Base-by-base conservation (phyloP, 2,329 filamentous ascomycete species). In the Aspergillus felis region DNA sequence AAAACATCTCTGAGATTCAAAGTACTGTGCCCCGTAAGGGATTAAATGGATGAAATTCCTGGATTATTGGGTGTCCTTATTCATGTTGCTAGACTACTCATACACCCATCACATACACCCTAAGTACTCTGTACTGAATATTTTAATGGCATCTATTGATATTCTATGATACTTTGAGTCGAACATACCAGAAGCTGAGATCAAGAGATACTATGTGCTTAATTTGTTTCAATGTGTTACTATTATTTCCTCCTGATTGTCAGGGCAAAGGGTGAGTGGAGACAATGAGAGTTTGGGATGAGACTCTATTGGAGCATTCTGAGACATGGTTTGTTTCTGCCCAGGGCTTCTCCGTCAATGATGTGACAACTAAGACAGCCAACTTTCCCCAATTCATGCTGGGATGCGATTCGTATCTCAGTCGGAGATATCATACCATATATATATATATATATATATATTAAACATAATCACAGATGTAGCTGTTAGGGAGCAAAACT, bases 321-420 rank as follows among this genome's bases (percentile, higher is more conserved):
- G 70, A 72, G 70, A 72, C 70, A 71, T 65, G 62, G 63, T 59
- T 59, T 66, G 69, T 71, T 71, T 71, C 68, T 67, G 59, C 46
- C 56, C 54, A 61, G 58, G 54, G 53, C 56, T 62, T 50, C 44
- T 56, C 54, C 32, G 55, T 47, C 48, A 51, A 61, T 61, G 61
- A 62, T 61, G 59, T 65, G 63, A 64, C 64, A 63, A 47, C 22
- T 47, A 2, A 10, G 10, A 47, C 20, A 38, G 14, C 32, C 32
- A 38, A 38, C 32, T 17, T 38, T 17, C 32, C 6, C 14, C 14
- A 38, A 38, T 35, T 5, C 14, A 38, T 38, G 14, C 32, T 38
- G 5, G 14, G 14, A 17, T 35, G 14, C 32, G 14, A 38, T 17
- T 38, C 14, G 32, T 38, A 38, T 17, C 29, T 32, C 32, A 38